Base-by-base conservation (phyloP, 805 yeast genomes). In the Candida palmyrensis region DNA sequence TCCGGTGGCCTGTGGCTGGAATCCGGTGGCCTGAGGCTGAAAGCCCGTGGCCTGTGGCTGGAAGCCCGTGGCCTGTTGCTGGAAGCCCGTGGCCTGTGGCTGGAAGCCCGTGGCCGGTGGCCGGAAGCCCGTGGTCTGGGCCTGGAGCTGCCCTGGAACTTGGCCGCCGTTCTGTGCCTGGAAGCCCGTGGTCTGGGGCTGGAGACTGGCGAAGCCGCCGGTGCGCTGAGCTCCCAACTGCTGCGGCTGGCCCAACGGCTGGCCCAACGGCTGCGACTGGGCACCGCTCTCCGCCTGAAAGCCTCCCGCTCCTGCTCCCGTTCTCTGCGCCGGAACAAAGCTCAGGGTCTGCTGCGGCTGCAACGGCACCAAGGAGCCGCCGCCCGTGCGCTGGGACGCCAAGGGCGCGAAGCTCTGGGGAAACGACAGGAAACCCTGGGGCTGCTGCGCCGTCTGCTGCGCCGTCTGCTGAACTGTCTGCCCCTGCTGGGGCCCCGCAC, bases 331-430 rank as follows among this genome's bases (percentile, higher is more conserved):
- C 5, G 82, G 75, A 30, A 77, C 68, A 25, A 75, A 65, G n/a
- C 74, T 64, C 5, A 89, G 86, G 3, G 92, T 82, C 40, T 74
- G 75, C 52, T 82, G 90, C 11, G 83, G 75, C 41, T 70, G 79
- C 33, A 77, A 62, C 10, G 75, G 63, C 47, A 61, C 45, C 47
- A 63, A 53, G 15, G 65, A 44, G 4, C 69, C 69, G 4, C 71
- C 69, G 2, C 76, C 75, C 6, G 75, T 67, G 35, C 64, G 50
- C 42, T 68, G 76, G 7, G 65, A 45, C 13, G 49, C 47, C 36
- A 51, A 51, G 10, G 45, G 27, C 26, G 25, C 10, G 22, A 28
- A 37, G 6, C 51, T 55, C 22, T 53, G 52, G 25, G 29, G 29
- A 28, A 48, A 55, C n/a, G 53, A 41, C 25, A 48, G 57, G 14